These are phyloP conservation scores for Metschnikowia bowlesiae DNA, from an alignment of 805 yeast species.

Conservation along the genomic window DNA sequence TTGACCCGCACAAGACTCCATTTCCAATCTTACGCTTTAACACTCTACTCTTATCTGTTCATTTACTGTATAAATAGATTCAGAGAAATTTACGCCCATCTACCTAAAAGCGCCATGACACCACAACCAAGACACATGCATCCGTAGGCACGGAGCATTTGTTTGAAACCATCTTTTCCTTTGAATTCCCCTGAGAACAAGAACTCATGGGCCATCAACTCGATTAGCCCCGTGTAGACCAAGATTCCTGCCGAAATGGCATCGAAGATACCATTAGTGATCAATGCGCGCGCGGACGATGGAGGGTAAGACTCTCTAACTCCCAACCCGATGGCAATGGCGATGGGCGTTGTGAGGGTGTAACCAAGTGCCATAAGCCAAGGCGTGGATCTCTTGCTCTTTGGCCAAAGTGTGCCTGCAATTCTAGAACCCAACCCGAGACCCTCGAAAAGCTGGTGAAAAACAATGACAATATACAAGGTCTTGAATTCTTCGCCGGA, in stretches of 20 bases:
- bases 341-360: constrained; percentile 30
- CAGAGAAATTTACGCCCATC: constrained; percentile 24
- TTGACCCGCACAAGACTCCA: background rate
- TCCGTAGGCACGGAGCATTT: constrained; percentile 22
- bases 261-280: constrained; percentile 33
- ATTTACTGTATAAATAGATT: background rate
- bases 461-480: constrained; percentile 63
- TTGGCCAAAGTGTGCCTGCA: constrained; percentile 56
- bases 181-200: constrained; percentile 28
- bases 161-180: constrained; percentile 17
- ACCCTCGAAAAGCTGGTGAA: constrained; percentile 84
- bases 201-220: constrained; percentile 38
- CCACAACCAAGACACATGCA: constrained; percentile 26
- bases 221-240: constrained; percentile 34
- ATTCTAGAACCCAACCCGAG: constrained; percentile 79
- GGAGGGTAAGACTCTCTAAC: constrained; percentile 31
- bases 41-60: background rate
- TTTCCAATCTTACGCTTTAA: too few species aligned
- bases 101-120: constrained; percentile 32
- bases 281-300: constrained; percentile 29
- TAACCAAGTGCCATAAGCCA: constrained; percentile 30
- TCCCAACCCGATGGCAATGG: constrained; percentile 36
- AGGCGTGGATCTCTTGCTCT: constrained; percentile 44
- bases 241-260: constrained; percentile 33
- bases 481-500: constrained; percentile 73